phyloP scores from a whole-genome alignment of 371 early-diverging fungal genomes.

The Rhizopus delemar region DNA sequence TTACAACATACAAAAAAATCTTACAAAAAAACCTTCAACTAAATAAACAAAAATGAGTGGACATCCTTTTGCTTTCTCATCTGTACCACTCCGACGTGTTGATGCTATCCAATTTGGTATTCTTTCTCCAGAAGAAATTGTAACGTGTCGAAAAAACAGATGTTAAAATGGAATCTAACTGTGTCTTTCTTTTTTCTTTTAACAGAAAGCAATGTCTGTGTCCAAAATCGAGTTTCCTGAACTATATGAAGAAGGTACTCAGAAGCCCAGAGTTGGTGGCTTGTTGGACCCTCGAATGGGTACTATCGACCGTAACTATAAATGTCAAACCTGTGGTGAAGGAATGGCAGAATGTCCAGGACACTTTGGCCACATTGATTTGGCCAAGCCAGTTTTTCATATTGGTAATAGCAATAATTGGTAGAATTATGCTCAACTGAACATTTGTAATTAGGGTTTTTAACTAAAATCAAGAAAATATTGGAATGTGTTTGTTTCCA shows the following conservation, averaged over 20 bases:
- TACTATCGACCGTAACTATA: conserved; percentile 97
- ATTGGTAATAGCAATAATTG: conserved; percentile 51
- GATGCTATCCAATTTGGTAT: conserved; percentile 95
- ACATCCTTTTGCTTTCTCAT: conserved; percentile 74
- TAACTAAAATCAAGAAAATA: conserved; percentile 94
- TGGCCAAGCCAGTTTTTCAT: conserved; percentile 98
- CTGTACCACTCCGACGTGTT: conserved; percentile 90
- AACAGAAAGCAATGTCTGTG: conserved; percentile 95
- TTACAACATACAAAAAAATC: conserved; percentile 4
- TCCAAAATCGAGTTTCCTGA: conserved; percentile 96
- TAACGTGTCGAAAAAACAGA: conserved; percentile 48
- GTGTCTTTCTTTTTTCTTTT: conserved; percentile 9
- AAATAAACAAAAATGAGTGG: conserved; percentile 48
- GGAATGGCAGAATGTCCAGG: conserved; percentile 98
- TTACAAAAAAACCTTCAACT: neutral
- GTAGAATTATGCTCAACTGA: neutral
- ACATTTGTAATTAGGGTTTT: conserved; percentile 56
- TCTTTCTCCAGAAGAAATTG: conserved; percentile 94
- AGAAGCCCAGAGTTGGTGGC: conserved; percentile 82
- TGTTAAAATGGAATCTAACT: conserved; percentile 7
- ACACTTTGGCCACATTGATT: conserved; percentile 99
- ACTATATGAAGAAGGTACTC: conserved; percentile 90
- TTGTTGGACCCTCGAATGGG: conserved; percentile 99
- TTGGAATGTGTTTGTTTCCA: conserved; percentile 98
- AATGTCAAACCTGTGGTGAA: conserved; percentile 97